Evolutionary conservation across 2,329 filamentous ascomycete species (phyloP).

Genomic region (Ceratocystis huliohia): DNA sequence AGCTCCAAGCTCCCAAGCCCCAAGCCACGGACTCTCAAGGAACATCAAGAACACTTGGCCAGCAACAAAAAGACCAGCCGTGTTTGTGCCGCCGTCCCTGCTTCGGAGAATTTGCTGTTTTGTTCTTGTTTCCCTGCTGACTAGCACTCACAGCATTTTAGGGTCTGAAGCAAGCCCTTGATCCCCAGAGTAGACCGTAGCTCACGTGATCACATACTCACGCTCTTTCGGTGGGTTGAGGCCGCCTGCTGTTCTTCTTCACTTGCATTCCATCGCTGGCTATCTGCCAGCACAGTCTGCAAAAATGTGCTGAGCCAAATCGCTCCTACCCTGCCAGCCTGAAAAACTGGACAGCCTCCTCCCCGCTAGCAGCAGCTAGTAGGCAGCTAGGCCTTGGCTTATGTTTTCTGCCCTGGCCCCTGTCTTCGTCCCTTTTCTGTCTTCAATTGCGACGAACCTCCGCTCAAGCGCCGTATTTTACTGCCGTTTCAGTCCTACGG

Average conservation of each 20-base stretch:
- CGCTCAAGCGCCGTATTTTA: not conserved
- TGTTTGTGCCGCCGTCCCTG: not conserved
- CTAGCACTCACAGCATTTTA: no score
- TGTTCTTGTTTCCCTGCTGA: no score
- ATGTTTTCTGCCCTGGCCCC: not conserved
- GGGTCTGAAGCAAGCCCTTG: no score
- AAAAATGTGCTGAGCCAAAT: no score
- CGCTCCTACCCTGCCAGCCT: no score
- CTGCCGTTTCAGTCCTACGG: not conserved
- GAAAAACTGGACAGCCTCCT: not conserved
- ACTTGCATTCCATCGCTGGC: no score
- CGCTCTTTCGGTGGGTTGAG: no score
- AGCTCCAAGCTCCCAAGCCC: no score
- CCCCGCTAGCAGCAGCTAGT: not conserved
- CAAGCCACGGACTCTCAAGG: not conserved
- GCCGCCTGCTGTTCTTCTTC: no score
- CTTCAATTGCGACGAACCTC: not conserved
- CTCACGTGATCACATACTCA: no score
- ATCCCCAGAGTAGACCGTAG: no score
- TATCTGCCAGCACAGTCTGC: no score
- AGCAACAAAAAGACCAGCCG: not conserved
- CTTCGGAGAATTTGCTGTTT: not conserved
- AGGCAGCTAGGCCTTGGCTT: not conserved
- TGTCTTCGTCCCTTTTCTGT: not conserved
- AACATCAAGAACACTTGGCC: not conserved